phyloP scores from a whole-genome alignment of 768 basidiomycete genomes.

The Amanita subjunquillea region DNA sequence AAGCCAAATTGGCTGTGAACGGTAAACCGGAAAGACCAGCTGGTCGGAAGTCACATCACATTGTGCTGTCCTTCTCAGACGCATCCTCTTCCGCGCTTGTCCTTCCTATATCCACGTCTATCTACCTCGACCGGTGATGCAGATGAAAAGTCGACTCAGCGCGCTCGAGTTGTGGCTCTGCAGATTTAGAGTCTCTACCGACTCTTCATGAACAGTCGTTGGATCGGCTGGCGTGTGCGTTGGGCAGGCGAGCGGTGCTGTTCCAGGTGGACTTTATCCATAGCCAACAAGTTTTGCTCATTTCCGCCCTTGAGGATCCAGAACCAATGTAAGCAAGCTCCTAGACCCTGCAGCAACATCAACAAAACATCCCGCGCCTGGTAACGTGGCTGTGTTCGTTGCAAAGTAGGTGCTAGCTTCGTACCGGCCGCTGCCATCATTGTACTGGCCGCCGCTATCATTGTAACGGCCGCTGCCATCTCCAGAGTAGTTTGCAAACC shows the following conservation, averaged over 20 bases:
- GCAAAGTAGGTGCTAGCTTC: no score
- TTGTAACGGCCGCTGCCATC: no score
- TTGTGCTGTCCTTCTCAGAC: conserved; percentile 52
- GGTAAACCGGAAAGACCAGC: no score
- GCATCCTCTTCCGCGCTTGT: conserved; percentile 55
- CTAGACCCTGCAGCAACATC: background rate
- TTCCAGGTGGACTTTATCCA: conserved; percentile 60
- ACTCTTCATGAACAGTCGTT: conserved; percentile 76
- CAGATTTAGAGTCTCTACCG: conserved; percentile 49
- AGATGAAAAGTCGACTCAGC: no score
- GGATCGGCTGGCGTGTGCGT: conserved; percentile 71
- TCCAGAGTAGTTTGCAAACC: no score
- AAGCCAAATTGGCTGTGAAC: no score
- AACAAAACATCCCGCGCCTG: no score
- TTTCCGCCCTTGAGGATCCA: conserved; percentile 64
- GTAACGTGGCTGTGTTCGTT: no score
- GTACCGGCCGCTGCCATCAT: no score
- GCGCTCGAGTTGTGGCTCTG: conserved; percentile 33
- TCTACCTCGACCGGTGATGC: conserved; percentile 12
- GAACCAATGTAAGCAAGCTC: conserved; percentile 46
- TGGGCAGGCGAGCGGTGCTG: conserved; percentile 67
- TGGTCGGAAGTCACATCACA: no score
- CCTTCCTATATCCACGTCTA: conserved; percentile 11
- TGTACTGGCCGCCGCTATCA: no score
- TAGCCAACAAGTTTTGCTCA: conserved; percentile 62